Evolutionary conservation across 306 rosid genomes (phyloP).

Genomic region (Begonia fuchsioides): DNA sequence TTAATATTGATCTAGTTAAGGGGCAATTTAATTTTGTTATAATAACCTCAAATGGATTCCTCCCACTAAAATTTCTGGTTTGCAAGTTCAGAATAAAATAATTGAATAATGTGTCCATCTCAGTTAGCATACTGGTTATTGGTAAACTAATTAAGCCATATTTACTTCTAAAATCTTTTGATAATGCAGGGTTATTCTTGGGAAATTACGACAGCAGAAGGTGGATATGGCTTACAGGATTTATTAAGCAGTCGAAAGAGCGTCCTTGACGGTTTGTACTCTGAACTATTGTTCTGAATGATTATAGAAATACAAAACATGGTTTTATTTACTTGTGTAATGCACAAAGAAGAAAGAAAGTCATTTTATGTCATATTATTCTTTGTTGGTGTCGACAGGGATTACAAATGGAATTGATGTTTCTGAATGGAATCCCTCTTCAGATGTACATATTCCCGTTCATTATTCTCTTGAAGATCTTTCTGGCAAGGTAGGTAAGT

Average conservation of each 20-base stretch:
- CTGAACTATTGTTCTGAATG: too few relatives aligned
- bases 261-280: conserved; percentile 41
- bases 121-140: too few relatives aligned
- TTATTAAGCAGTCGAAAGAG: conserved; percentile 49
- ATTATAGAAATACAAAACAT: too few relatives aligned
- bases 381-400: conserved; percentile 24
- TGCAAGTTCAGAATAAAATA: background rate
- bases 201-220: conserved; percentile 78
- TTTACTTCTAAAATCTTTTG: background rate
- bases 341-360: too few relatives aligned
- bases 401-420: conserved; percentile 79
- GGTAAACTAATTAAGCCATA: background rate
- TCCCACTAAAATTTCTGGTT: background rate
- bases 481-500: conserved; percentile 52
- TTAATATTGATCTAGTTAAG: too few relatives aligned
- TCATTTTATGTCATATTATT: too few relatives aligned
- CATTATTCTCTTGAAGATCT: conserved; percentile 53
- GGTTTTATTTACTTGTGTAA: too few relatives aligned
- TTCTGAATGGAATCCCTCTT: conserved; percentile 66
- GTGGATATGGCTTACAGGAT: conserved; percentile 63
- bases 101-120: too few relatives aligned
- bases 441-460: conserved; percentile 45
- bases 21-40: too few relatives aligned
- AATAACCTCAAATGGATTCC: too few relatives aligned
- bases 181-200: conserved; percentile 63